These are phyloP conservation scores for Aspergillus sp. DNA, from an alignment of 2,329 filamentous ascomycete genomes.

Conservation along the genomic window DNA sequence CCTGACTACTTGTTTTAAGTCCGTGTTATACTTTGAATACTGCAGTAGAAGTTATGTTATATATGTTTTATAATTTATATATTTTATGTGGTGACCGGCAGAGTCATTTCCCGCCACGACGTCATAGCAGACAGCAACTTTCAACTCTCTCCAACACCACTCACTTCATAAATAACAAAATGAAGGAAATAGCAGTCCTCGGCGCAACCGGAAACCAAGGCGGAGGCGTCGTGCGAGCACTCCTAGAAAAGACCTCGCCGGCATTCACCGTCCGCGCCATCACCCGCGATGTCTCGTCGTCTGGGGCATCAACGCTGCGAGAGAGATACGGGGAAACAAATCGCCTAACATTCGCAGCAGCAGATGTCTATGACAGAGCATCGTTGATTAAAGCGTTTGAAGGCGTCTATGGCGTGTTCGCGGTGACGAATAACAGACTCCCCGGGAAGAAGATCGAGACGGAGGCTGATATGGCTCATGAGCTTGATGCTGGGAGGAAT, in stretches of 20 bases:
- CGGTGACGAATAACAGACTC: slow-evolving; percentile 12
- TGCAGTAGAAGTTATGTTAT: too few relatives aligned
- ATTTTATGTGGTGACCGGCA: too few relatives aligned
- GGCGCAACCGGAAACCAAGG: slow-evolving; percentile 20
- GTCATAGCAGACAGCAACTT: too few relatives aligned
- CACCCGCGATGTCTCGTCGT: slow-evolving; percentile 13
- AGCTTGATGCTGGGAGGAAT: slow-evolving; percentile 18
- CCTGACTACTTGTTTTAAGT: too few relatives aligned
- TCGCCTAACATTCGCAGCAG: background rate
- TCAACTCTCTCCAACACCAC: too few relatives aligned
- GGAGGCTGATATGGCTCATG: slow-evolving; percentile 20
- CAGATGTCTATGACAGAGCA: background rate
- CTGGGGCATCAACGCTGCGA: background rate
- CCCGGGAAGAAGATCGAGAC: slow-evolving; percentile 11
- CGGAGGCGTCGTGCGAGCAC: slow-evolving; percentile 10
- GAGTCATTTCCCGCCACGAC: too few relatives aligned
- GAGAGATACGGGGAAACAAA: background rate
- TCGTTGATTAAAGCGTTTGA: slow-evolving; percentile 12
- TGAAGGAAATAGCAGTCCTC: slow-evolving; percentile 13
- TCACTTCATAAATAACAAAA: too few relatives aligned
- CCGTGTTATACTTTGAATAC: too few relatives aligned
- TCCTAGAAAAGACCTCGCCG: background rate
- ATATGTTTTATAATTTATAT: too few relatives aligned
- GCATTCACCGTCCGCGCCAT: slow-evolving; percentile 14
- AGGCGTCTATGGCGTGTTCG: slow-evolving; percentile 20